phyloP scores from a whole-genome alignment of 441 rosid genomes.

The Corymbia citriodora region DNA sequence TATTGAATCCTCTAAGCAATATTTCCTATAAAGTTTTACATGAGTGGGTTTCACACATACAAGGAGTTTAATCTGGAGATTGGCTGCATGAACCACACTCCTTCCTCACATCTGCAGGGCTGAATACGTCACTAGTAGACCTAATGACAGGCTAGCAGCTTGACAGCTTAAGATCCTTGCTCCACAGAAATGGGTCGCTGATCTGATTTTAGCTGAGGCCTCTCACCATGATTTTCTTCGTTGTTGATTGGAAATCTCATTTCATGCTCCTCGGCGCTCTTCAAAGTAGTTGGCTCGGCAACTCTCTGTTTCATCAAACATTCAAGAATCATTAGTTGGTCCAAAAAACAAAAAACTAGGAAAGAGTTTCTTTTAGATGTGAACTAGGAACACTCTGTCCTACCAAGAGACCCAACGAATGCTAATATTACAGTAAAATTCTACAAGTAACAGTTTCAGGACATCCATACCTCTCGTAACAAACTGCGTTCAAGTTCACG shows the following conservation, averaged over 20 bases:
- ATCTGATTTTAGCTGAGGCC: conserved; percentile 8
- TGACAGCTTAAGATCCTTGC: background rate
- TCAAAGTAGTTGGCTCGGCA: background rate
- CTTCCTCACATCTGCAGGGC: background rate
- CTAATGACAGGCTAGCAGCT: background rate
- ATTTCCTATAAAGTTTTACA: background rate
- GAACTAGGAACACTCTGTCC: background rate
- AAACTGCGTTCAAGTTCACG: conserved; percentile 32
- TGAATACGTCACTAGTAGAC: background rate
- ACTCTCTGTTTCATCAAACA: conserved; percentile 15
- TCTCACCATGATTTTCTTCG: conserved; percentile 15
- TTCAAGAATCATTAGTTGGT: background rate
- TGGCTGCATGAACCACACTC: background rate
- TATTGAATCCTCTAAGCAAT: background rate
- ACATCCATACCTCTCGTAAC: conserved; percentile 28
- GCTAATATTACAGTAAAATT: background rate
- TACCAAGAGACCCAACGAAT: background rate
- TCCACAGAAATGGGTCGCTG: background rate
- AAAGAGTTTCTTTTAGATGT: background rate
- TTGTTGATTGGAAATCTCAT: conserved; percentile 7
- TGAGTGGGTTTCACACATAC: background rate
- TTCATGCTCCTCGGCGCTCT: conserved; percentile 10
- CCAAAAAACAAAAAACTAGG: background rate
- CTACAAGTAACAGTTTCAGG: background rate
- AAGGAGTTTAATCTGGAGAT: background rate